Conservation (phyloP, 2,329 filamentous ascomycete genomes). For the Sporothrix brasiliensis region DNA sequence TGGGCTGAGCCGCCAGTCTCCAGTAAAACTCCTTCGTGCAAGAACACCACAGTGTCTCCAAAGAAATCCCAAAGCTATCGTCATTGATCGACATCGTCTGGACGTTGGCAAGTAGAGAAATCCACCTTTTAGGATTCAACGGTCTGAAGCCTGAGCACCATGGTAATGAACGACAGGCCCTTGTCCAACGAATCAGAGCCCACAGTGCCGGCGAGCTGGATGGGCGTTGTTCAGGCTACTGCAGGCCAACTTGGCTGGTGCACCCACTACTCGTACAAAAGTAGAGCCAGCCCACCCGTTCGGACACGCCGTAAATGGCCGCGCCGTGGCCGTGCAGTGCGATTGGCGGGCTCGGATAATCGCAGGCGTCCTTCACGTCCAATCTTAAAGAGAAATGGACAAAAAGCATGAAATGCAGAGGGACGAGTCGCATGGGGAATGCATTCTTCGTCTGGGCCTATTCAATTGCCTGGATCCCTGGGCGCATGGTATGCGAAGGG, state of each 20-base stretch:
- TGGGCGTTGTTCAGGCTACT: not conserved
- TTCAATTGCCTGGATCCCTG: not conserved
- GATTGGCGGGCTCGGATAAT: slow-evolving; percentile 1
- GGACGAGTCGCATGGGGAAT: not conserved
- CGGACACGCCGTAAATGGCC: slow-evolving; percentile 18
- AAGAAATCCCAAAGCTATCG: not conserved
- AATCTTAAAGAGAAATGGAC: not conserved
- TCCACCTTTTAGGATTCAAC: too few relatives aligned
- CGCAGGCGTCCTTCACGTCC: too few relatives aligned
- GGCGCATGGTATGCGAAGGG: not conserved
- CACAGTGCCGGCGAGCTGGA: not conserved
- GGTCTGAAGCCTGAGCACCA: not conserved
- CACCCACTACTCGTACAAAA: not conserved
- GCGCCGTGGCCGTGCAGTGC: slow-evolving; percentile 7
- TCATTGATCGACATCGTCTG: not conserved
- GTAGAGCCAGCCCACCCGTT: slow-evolving; percentile 1
- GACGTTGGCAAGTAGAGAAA: not conserved
- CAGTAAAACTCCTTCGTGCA: not conserved
- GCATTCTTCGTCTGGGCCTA: not conserved
- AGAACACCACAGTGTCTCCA: too few relatives aligned
- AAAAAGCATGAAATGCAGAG: not conserved
- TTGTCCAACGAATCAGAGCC: not conserved
- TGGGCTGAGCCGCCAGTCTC: not conserved
- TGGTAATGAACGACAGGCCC: not conserved
- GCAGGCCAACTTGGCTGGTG: not conserved